Conservation (phyloP, 2,329 filamentous ascomycete genomes). For the Cadophora malorum region DNA sequence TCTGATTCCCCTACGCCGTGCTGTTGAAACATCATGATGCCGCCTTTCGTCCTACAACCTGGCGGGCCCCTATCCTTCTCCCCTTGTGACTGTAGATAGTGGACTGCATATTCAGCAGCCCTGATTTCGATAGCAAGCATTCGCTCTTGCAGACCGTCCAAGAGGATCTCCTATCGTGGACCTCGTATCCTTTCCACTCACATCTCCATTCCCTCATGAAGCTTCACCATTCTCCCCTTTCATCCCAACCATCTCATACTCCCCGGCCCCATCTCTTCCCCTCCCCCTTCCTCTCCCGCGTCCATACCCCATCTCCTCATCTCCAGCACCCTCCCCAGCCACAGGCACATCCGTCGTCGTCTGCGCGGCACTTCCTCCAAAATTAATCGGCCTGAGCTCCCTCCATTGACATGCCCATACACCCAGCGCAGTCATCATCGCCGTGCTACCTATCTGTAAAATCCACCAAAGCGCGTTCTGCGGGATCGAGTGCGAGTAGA, state of each 20-base stretch:
- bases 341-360: conserved; percentile 32
- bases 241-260: conserved; percentile 71
- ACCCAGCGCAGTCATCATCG: conserved; percentile 72
- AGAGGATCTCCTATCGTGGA: background rate
- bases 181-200: conserved; percentile 18
- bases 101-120: background rate
- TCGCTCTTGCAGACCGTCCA: background rate
- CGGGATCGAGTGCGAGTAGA: conserved; percentile 81
- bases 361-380: conserved; percentile 63
- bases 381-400: conserved; percentile 86
- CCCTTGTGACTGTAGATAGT: background rate
- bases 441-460: conserved; percentile 64
- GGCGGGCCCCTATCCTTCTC: too few species aligned
- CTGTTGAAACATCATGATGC: conserved; percentile 16
- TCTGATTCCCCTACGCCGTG: conserved; percentile 29
- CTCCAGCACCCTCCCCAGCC: conserved; percentile 33
- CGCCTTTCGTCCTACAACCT: too few species aligned
- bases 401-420: conserved; percentile 93
- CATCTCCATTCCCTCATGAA: conserved; percentile 6
- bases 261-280: conserved; percentile 60
- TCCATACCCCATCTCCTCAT: conserved; percentile 47
- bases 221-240: conserved; percentile 46
- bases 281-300: conserved; percentile 59
- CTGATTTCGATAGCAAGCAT: background rate
- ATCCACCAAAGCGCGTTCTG: conserved; percentile 87